These are phyloP conservation scores for Herpetospermum pedunculosum DNA, from an alignment of 306 rosid species.

Conservation along the genomic window DNA sequence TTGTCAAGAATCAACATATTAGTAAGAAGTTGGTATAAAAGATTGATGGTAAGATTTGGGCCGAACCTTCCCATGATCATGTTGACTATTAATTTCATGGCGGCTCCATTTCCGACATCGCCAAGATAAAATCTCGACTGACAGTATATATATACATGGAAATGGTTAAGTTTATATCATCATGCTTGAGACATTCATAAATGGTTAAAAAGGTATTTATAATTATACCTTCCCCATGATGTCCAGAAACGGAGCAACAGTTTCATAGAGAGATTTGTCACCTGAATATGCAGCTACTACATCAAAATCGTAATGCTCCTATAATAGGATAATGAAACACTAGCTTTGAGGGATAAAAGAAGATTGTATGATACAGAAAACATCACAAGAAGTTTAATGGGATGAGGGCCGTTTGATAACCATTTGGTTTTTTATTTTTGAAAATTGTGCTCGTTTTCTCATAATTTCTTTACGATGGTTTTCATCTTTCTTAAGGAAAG, in stretches of 20 bases:
- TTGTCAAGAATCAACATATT: neutral
- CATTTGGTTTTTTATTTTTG: no score
- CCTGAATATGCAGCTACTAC: conserved; percentile 44
- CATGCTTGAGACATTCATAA: neutral
- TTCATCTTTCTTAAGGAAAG: no score
- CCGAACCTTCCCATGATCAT: conserved; percentile 96
- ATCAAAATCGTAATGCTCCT: conserved; percentile 18
- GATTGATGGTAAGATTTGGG: neutral
- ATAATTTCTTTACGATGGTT: no score
- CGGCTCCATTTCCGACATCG: conserved; percentile 93
- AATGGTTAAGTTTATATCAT: neutral
- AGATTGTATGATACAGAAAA: neutral
- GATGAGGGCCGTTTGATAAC: no score
- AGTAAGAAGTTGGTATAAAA: neutral
- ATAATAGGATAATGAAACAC: neutral
- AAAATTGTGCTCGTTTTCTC: no score
- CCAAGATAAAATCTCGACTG: conserved; percentile 94
- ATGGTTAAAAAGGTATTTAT: neutral
- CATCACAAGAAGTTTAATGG: neutral
- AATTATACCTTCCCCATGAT: conserved; percentile 84
- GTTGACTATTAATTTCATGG: conserved; percentile 93
- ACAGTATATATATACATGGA: neutral
- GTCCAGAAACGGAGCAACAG: conserved; percentile 55
- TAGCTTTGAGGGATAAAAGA: conserved; percentile 6
- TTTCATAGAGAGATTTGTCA: conserved; percentile 65